Evolutionary conservation across 345 rosid genomes (phyloP).

Genomic region (Garcia nutans): DNA sequence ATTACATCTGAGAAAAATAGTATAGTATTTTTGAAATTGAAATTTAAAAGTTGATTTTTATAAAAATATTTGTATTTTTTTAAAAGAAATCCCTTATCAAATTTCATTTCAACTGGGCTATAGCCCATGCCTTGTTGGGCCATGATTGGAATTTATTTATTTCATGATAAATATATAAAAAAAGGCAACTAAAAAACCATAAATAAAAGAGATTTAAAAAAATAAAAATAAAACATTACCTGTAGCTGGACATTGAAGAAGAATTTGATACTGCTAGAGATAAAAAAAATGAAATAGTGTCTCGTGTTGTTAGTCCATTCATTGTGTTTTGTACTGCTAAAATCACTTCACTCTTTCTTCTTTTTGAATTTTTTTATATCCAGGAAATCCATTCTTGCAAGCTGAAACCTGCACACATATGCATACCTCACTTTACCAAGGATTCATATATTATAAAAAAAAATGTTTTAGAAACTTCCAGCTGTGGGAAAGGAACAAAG

Average conservation of each 20-base stretch:
- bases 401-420: constrained; percentile 72
- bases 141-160: too few species aligned
- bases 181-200: too few species aligned
- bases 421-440: not conserved
- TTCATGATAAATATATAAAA: too few species aligned
- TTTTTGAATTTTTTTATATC: constrained; percentile 62
- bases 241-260: constrained; percentile 36
- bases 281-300: not conserved
- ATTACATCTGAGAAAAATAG: too few species aligned
- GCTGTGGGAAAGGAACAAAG: not conserved
- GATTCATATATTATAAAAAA: too few species aligned
- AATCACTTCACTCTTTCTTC: constrained; percentile 54
- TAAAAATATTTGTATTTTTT: too few species aligned
- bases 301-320: not conserved
- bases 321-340: not conserved
- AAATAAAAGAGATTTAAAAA: too few species aligned
- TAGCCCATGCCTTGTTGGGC: not conserved
- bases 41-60: too few species aligned
- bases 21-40: too few species aligned
- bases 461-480: not conserved
- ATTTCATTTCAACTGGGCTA: not conserved
- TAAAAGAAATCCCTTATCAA: too few species aligned
- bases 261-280: constrained; percentile 20
- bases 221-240: constrained; percentile 28
- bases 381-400: constrained; percentile 72